A percentile compares a stretch with the other conserved stretches of the same genome.
These are phyloP conservation scores for Cymbomonas tetramitiformis DNA, from an alignment of 139 green algal species.

Conservation along the genomic window DNA sequence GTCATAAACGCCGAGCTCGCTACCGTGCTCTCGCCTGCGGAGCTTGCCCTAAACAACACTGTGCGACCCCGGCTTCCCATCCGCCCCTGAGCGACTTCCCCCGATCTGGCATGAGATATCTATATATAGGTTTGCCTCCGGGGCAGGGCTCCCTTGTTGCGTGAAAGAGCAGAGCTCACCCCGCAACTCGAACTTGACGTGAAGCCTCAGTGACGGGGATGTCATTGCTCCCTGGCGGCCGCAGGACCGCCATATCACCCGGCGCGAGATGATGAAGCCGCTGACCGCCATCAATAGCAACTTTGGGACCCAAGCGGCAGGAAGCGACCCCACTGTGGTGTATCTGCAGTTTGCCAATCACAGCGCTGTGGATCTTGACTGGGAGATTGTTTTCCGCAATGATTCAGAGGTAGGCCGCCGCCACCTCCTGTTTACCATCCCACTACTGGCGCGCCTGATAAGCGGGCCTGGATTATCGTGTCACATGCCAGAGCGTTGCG, in stretches of 20 bases:
- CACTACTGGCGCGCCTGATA: too few species aligned
- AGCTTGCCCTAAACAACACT: slow-evolving; percentile 21
- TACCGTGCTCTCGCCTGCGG: slow-evolving; percentile 15
- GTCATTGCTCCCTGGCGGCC: background rate
- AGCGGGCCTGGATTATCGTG: too few species aligned
- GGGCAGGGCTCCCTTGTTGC: too few species aligned
- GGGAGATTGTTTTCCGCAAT: slow-evolving; percentile 38
- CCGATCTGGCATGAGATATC: too few species aligned
- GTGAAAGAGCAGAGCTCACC: too few species aligned
- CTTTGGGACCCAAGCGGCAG: slow-evolving; percentile 29
- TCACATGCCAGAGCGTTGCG: too few species aligned
- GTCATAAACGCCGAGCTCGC: slow-evolving; percentile 37
- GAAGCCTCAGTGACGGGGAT: background rate
- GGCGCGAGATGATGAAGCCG: slow-evolving; percentile 14
- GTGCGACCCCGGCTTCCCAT: too few species aligned
- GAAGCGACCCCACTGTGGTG: background rate
- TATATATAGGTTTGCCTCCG: too few species aligned
- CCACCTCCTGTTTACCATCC: too few species aligned
- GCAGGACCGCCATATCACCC: background rate
- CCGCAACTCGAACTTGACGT: too few species aligned
- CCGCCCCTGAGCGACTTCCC: too few species aligned
- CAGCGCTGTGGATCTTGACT: slow-evolving; percentile 15
- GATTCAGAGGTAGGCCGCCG: too few species aligned
- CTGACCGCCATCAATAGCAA: slow-evolving; percentile 35
- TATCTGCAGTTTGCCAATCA: slow-evolving; percentile 37